phyloP scores from a whole-genome alignment of 768 basidiomycete species.

The Naganishia randhawae region DNA sequence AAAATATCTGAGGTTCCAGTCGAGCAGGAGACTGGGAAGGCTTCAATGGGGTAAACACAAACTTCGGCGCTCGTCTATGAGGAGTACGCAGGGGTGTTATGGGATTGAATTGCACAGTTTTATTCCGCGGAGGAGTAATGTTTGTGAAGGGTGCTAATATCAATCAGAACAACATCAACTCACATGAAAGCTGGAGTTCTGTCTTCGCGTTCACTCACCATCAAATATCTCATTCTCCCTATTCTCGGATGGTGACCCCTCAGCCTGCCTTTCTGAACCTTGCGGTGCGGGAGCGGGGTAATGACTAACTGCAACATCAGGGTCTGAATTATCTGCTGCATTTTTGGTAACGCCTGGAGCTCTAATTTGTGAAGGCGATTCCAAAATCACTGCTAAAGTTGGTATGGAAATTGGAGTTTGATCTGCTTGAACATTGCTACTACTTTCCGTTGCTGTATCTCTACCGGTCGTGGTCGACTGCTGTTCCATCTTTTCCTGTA shows the following conservation, averaged over 20 bases:
- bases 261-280: not conserved
- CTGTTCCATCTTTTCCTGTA: not conserved
- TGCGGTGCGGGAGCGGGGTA: not conserved
- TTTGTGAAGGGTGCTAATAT: not conserved
- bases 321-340: not conserved
- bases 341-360: not conserved
- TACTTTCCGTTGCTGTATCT: not conserved
- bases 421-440: not conserved
- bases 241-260: not conserved
- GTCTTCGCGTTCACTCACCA: not conserved
- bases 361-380: not conserved
- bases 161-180: not conserved
- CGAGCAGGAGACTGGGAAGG: not conserved
- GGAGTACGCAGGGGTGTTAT: not conserved
- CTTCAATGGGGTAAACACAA: slow-evolving; percentile 4
- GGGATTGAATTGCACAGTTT: not conserved
- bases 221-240: not conserved
- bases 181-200: not conserved
- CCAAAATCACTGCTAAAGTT: not conserved
- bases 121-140: not conserved
- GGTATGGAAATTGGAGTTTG: not conserved
- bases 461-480: not conserved
- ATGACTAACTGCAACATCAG: not conserved
- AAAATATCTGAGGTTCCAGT: too few relatives aligned
- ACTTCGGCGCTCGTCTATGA: slow-evolving; percentile 3